Conservation (phyloP, 208 protist genomes). For the Crithidia brevicula region DNA sequence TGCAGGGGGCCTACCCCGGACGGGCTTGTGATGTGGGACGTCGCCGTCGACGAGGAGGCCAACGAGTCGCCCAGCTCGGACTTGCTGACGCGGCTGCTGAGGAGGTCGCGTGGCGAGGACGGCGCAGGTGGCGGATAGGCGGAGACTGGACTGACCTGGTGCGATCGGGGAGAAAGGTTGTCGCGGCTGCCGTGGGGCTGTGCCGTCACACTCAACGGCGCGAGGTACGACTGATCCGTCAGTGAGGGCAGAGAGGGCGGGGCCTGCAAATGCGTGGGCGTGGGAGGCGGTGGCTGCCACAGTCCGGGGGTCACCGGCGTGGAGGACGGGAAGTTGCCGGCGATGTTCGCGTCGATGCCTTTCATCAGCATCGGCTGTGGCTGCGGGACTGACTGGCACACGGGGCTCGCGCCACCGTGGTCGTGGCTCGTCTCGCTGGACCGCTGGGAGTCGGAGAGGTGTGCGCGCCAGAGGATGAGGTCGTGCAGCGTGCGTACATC, state of each 20-base stretch:
- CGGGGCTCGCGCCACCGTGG: not conserved
- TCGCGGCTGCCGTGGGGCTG: not conserved
- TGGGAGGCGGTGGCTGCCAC: not conserved
- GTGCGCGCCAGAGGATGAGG: conserved; percentile 18
- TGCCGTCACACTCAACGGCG: conserved; percentile 3
- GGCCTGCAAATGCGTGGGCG: not conserved
- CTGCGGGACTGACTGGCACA: not conserved
- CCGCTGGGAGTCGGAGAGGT: conserved; percentile 7
- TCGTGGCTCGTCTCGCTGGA: not conserved
- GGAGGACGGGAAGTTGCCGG: not conserved
- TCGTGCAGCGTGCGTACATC: conserved; percentile 20
- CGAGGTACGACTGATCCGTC: not conserved
- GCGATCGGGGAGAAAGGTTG: too few species aligned
- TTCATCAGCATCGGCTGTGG: not conserved
- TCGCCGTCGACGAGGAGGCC: not conserved
- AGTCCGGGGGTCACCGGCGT: not conserved
- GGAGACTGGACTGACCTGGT: conserved; percentile 3
- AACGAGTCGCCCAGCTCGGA: conserved; percentile 10
- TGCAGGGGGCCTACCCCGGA: not conserved
- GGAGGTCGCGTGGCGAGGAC: not conserved
- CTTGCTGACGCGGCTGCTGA: conserved; percentile 1
- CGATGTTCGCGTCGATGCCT: not conserved
- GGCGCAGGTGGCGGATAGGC: too few species aligned
- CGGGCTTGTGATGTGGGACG: conserved; percentile 11
- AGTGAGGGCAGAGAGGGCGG: not conserved